These are phyloP conservation scores for Flaveria robusta DNA, from an alignment of 129 eudicot species.

Conservation along the genomic window DNA sequence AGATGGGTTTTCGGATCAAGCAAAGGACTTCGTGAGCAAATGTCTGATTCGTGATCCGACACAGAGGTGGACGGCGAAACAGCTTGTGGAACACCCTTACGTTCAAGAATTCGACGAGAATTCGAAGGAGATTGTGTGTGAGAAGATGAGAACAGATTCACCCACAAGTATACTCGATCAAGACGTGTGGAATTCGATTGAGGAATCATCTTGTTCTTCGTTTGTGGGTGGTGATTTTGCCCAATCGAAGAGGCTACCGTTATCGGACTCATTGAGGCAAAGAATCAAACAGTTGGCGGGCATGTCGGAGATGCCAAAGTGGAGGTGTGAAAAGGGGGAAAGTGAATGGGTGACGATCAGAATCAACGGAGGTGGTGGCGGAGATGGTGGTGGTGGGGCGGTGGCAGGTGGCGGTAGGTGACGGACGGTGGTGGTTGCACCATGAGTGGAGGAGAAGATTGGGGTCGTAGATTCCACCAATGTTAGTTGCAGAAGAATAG, in stretches of 20 bases:
- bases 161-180: constrained; percentile 80
- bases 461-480: constrained; percentile 26
- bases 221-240: not conserved
- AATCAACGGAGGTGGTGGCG: constrained; percentile 21
- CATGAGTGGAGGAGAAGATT: constrained; percentile 27
- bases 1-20: constrained; percentile 43
- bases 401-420: constrained; percentile 42
- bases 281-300: constrained; percentile 44
- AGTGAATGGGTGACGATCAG: constrained; percentile 60
- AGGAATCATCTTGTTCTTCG: constrained; percentile 27
- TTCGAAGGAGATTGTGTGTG: not conserved
- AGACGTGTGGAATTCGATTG: constrained; percentile 56
- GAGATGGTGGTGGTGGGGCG: constrained; percentile 16
- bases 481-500: constrained; percentile 23
- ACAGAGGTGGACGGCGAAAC: constrained; percentile 64
- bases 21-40: constrained; percentile 55
- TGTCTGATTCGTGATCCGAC: constrained; percentile 54
- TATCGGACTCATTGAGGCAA: constrained; percentile 23
- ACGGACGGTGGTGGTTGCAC: constrained; percentile 30
- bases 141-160: constrained; percentile 42
- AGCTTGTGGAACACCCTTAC: constrained; percentile 63
- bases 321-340: constrained; percentile 49
- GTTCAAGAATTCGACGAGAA: constrained; percentile 29
- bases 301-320: constrained; percentile 42
- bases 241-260: not conserved